Base-by-base conservation (phyloP, 1,284 basidiomycete genomes). In the Ganoderma meredithae region DNA sequence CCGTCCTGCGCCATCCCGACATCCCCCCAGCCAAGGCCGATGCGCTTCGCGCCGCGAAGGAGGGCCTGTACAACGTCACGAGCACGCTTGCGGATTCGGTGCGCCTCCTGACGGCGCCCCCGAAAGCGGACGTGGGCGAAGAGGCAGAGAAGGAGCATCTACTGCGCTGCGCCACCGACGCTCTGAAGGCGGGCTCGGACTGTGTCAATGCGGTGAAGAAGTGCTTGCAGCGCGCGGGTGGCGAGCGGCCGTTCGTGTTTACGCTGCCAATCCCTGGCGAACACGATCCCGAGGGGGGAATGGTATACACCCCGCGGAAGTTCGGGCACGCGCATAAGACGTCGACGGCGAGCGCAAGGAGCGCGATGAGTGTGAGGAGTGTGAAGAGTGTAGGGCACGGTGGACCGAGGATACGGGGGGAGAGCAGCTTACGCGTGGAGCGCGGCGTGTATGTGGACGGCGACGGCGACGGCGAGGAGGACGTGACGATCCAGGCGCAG, bases 41-140 rank as follows among this genome's bases (percentile, higher is more conserved):
- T 31, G 84, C 85, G 73, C 83, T 97, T 31, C 86, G 84, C 69
- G 82, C 83, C 33, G 90, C 94, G 1, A 95, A 96, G 78, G 93
- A 95, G 72, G 88, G 89, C 22, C 83, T 99, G 52, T 98, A 96
- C 79, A 89, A 89, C 66, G 90, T 95, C 25, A 96, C 95, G 1
- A 93, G 90, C 64, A 86, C 87, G n/a, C 85, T 99, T 55, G 96
- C 97, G 59, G 94, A 97, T 71, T 91, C 95, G 2, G 94, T 97
- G 25, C 89, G 95, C 63, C 84, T 90, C 68, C 85, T 94, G 58
- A 88, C 89, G 22, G 79, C 86, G 31, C 82, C 85, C 6, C 80
- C 85, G 41, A 81, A 85, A 7, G 79, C 84, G 22, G 83, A 82
- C 27, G 80, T 86, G 73, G 88, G 87, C 47, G 90, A 93, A 76